Base-by-base conservation (phyloP, 352 stramenopile species). In the Pythium folliculosum region DNA sequence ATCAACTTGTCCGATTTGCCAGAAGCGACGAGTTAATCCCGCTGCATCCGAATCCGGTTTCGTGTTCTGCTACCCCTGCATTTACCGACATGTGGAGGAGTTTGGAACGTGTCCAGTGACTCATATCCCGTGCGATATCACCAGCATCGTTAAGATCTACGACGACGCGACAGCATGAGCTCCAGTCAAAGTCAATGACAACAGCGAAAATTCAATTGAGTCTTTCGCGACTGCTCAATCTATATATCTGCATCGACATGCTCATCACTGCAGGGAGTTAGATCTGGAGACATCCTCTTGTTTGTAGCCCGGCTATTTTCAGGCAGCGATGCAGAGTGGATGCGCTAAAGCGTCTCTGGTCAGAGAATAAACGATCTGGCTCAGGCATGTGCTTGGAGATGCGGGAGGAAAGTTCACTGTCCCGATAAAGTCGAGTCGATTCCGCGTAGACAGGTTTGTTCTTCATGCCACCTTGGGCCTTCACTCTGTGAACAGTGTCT, bases 1-100 rank as follows among this genome's bases (percentile, higher is more conserved):
- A 16, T 60, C 81, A 44, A 72, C 72, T 61, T 92, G 88, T 48
- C 79, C 80, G 9, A 58, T 96, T n/a, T 96, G 88, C 51, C 83
- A 87, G 50, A 74, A 90, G 40, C 66, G 69, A 22, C 84, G 88
- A 27, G 82, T 89, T 23, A 96, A 94, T 63, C 86, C 88, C 0
- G 86, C 86, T 21, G 90, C 89, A 69, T 75, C 75, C 19, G 67
- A 81, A 40, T 92, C 88, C 3, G 88, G 88, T 17, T 91, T 84
- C 50, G 88, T 96, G 32, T 94, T 92, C 71, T 96, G 88, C 72
- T 96, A 94, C 51, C 77, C 76, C 37, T 96, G 88, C 68, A 75
- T 96, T 38, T 92, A 92, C 67, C 71, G 72, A 10, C 84, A 94
- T 55, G 75, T 94, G 9, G 80, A 90, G 44, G 72, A 85, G 61